phyloP scores from a whole-genome alignment of 257 asterid species.

The Eustoma russellianum region DNA sequence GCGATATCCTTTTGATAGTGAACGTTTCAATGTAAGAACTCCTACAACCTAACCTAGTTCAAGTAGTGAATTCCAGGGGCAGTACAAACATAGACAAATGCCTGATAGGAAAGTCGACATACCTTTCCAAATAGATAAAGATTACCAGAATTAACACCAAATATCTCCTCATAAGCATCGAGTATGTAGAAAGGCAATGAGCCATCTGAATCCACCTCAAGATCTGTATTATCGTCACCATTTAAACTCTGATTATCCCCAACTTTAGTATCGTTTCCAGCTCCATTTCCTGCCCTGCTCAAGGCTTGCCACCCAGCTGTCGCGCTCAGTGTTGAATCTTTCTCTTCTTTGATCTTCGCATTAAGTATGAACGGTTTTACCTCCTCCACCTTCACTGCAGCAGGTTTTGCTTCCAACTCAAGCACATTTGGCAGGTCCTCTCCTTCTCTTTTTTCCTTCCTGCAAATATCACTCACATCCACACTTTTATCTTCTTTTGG shows the following conservation, averaged over 20 bases:
- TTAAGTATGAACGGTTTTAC: slow-evolving; percentile 51
- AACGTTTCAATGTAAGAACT: not conserved
- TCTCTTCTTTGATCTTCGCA: slow-evolving; percentile 58
- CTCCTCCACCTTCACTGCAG: slow-evolving; percentile 21
- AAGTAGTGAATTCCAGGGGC: no score
- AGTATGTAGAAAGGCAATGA: slow-evolving; percentile 80
- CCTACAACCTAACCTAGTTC: not conserved
- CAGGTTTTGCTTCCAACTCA: slow-evolving; percentile 27
- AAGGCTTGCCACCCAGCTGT: slow-evolving; percentile 71
- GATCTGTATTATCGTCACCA: slow-evolving; percentile 51
- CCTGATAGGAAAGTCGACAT: not conserved
- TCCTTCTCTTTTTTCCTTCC: slow-evolving; percentile 11
- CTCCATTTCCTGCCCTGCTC: slow-evolving; percentile 39
- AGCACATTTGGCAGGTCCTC: slow-evolving; percentile 20
- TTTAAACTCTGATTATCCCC: slow-evolving; percentile 23
- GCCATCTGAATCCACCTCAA: slow-evolving; percentile 66
- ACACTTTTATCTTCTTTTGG: slow-evolving; percentile 16
- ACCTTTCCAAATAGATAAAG: slow-evolving; percentile 97
- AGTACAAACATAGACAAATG: not conserved
- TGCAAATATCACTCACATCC: slow-evolving; percentile 15
- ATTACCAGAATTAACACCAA: slow-evolving; percentile 66
- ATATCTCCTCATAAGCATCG: slow-evolving; percentile 79
- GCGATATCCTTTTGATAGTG: not conserved
- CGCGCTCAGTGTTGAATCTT: slow-evolving; percentile 63
- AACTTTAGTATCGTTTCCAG: slow-evolving; percentile 21